Base-by-base conservation (phyloP, 257 asterid species). In the Lycium barbarum region DNA sequence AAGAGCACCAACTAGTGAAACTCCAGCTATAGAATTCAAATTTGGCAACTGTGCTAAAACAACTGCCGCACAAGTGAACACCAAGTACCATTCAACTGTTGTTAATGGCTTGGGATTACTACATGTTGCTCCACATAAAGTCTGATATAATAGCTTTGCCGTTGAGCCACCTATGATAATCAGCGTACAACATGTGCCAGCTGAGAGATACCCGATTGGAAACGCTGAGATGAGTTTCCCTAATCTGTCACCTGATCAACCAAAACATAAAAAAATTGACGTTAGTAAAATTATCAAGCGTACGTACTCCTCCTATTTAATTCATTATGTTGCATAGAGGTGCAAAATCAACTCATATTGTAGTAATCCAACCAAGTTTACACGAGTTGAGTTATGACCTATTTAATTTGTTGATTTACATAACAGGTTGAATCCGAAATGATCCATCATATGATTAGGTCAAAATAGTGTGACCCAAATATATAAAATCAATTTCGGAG, bases 21-120 rank as follows among this genome's bases (percentile, higher is more conserved):
- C 90, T 22, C 99, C 98, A 47, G 99, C 99, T 9, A 94, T 93
- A 53, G 99, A 96, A 89, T 96, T 96, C 91, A 96, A 74, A 85
- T 96, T 94, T 7, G 99, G 99, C 9, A 96, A 91, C 90, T 96
- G 99, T 43, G 99, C 92, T 10, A 96, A 87, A 43, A 94, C 53
- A 73, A 94, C 97, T 18, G 98, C 98, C 12, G 83, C 95, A 63
- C 95, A 93, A 0, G 98, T 93, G 58, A 96, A 96, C 14, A 96
- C 93, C 53, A 96, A 86, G 91, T 93, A 96, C 99, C 99, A 96
- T 86, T 96, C 98, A 10, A 85, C 96, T 57, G 40, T 87, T 20
- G 97, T 94, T 18, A 94, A 82, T 6, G 98, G 94, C 83, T 90
- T 87, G 38, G 90, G 57, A 18, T 74, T 74, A 74, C 85, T 79